Percentiles rank a stretch among this genome's conserved stretches.
These are phyloP conservation scores for Symbiodinium pilosum DNA, from an alignment of 73 alveolate species.

Conservation along the genomic window DNA sequence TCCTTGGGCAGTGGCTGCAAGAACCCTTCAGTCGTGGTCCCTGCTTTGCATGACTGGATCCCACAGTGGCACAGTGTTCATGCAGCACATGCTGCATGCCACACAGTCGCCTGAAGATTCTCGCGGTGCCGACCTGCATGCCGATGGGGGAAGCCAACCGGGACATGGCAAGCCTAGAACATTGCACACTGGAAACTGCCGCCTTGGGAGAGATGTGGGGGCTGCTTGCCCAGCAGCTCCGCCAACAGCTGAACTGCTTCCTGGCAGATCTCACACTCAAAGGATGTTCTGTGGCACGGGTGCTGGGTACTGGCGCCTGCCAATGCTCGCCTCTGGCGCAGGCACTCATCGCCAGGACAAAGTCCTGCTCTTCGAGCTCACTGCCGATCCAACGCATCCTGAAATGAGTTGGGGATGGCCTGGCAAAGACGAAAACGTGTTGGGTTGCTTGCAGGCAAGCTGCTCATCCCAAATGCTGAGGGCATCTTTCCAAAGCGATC, in stretches of 20 bases:
- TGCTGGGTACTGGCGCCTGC: too few relatives aligned
- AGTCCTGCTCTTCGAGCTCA: conserved; percentile 59
- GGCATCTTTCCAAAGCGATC: conserved; percentile 50
- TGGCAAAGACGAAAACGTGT: too few relatives aligned
- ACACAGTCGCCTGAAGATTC: not conserved
- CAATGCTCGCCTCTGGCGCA: conserved; percentile 45
- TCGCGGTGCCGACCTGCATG: conserved; percentile 65
- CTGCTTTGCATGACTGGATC: not conserved
- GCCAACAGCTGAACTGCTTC: conserved; percentile 22
- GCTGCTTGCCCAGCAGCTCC: conserved; percentile 37
- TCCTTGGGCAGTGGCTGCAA: too few relatives aligned
- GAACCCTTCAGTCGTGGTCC: not conserved
- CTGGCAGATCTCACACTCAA: too few relatives aligned
- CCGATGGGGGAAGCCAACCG: too few relatives aligned
- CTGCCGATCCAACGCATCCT: conserved; percentile 86
- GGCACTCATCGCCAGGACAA: conserved; percentile 47
- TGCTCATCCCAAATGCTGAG: conserved; percentile 50
- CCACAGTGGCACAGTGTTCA: not conserved
- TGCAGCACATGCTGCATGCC: too few relatives aligned
- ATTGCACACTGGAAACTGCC: not conserved
- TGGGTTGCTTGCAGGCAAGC: not conserved
- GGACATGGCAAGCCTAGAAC: not conserved
- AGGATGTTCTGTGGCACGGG: too few relatives aligned
- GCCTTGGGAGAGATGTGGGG: conserved; percentile 53
- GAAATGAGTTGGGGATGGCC: too few relatives aligned